These are phyloP conservation scores for Chamaecyparis obtusa DNA, from an alignment of 75 land plant genomes.

Conservation along the genomic window DNA sequence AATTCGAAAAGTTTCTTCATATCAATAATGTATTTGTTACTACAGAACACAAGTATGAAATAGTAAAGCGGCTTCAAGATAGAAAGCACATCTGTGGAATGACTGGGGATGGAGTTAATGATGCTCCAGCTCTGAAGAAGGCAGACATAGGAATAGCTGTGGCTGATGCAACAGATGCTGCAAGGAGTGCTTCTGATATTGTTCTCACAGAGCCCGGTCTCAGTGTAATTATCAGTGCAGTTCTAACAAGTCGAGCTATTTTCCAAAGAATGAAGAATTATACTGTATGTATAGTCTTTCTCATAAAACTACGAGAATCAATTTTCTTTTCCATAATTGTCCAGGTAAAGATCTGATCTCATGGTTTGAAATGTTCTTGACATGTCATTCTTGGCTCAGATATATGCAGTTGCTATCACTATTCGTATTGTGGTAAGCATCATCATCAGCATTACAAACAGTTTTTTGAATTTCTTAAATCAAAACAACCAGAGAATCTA, in stretches of 20 bases:
- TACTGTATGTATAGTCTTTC: slow-evolving; percentile 34
- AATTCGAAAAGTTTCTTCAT: neutral
- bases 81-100: slow-evolving; percentile 83
- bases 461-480: neutral
- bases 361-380: neutral
- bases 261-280: slow-evolving; percentile 96
- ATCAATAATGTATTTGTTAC: neutral
- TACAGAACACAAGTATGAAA: slow-evolving; percentile 93
- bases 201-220: slow-evolving; percentile 92
- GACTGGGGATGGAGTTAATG: slow-evolving; percentile 98
- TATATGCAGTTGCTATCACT: slow-evolving; percentile 89
- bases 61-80: slow-evolving; percentile 78
- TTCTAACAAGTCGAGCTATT: slow-evolving; percentile 82
- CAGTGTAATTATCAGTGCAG: slow-evolving; percentile 86
- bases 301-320: neutral
- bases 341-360: neutral
- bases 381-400: slow-evolving; percentile 27
- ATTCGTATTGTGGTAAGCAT: slow-evolving; percentile 80
- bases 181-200: slow-evolving; percentile 86
- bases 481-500: neutral
- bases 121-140: slow-evolving; percentile 91
- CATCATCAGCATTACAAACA: neutral
- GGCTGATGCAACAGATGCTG: slow-evolving; percentile 94
- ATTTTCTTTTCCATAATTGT: neutral
- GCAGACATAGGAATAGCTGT: slow-evolving; percentile 95